These are phyloP conservation scores for Plenodomus biglobosus DNA, from an alignment of 2,329 filamentous ascomycete genomes.

Conservation along the genomic window DNA sequence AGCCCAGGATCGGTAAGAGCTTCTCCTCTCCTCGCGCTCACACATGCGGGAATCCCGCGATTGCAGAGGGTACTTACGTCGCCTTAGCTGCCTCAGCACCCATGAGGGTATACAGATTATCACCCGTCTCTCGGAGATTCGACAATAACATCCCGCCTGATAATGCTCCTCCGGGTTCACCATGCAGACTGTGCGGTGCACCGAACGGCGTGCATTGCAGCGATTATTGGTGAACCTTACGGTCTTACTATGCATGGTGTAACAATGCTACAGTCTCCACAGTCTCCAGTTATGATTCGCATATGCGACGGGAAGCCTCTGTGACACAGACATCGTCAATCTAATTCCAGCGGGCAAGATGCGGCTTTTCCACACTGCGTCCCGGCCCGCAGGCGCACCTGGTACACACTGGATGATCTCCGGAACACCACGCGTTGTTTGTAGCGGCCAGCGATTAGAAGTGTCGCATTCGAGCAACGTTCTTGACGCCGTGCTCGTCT, in stretches of 20 bases:
- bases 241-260: conserved; percentile 14
- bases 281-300: conserved; percentile 27
- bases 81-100: conserved; percentile 12
- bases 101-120: conserved; percentile 18
- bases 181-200: conserved; percentile 25
- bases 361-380: conserved; percentile 34
- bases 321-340: conserved; percentile 40
- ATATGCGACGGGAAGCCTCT: conserved; percentile 18
- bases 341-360: conserved; percentile 27
- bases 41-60: neutral
- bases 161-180: conserved; percentile 21
- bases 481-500: conserved; percentile 10
- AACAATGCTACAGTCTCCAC: conserved; percentile 20
- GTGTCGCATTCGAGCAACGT: conserved; percentile 12
- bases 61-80: conserved; percentile 8
- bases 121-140: conserved; percentile 14
- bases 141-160: conserved; percentile 25
- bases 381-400: conserved; percentile 40
- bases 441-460: conserved; percentile 11
- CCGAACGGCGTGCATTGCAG: conserved; percentile 14
- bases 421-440: conserved; percentile 17
- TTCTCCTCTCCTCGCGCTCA: neutral
- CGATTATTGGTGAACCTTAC: neutral
- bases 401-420: conserved; percentile 22
- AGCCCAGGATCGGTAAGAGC: neutral